These are phyloP conservation scores for Magnusiomyces sp. DNA, from an alignment of 1,139 yeast genomes.

Conservation along the genomic window DNA sequence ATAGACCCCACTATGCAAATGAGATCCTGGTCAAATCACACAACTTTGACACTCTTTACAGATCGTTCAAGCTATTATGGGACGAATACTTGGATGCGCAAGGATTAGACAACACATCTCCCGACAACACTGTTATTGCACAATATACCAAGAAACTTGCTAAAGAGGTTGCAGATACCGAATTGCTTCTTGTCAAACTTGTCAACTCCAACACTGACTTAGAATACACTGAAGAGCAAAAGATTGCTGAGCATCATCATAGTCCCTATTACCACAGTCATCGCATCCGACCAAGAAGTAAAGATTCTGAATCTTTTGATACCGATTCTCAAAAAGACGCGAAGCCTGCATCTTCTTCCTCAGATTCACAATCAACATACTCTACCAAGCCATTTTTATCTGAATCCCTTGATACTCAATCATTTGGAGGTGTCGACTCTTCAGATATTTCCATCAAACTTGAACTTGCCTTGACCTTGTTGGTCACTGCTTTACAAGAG, in stretches of 20 bases:
- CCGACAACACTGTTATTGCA: conserved; percentile 10
- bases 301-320: neutral
- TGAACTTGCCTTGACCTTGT: conserved; percentile 22
- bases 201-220: conserved; percentile 11
- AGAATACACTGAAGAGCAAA: conserved; percentile 1
- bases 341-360: neutral
- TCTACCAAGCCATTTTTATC: neutral
- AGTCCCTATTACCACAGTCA: neutral
- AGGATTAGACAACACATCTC: conserved; percentile 4
- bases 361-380: neutral
- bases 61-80: conserved; percentile 14
- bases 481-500: conserved; percentile 23
- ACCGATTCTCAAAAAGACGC: neutral
- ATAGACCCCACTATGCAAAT: conserved; percentile 18
- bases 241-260: neutral
- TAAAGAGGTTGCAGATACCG: conserved; percentile 14
- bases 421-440: conserved; percentile 10
- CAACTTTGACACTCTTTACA: conserved; percentile 16
- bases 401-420: neutral
- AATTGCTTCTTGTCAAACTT: conserved; percentile 11
- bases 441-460: conserved; percentile 17
- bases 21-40: conserved; percentile 20
- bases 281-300: neutral
- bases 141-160: conserved; percentile 10
- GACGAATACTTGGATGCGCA: conserved; percentile 13